Conservation (phyloP, 2,329 filamentous ascomycete genomes). For the Elsinoe fawcettii region DNA sequence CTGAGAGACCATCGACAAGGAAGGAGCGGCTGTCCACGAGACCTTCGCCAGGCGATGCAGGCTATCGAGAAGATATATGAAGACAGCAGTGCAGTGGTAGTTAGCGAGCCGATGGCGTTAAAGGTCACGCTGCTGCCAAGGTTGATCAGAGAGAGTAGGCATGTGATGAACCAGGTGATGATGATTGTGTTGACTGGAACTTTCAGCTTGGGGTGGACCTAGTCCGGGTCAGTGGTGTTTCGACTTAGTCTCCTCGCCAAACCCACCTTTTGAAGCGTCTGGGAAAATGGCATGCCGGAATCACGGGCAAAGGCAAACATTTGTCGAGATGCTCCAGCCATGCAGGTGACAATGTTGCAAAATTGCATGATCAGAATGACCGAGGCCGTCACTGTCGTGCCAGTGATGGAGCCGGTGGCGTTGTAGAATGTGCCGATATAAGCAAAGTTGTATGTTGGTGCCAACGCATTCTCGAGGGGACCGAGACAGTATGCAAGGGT, state of each 20-base stretch:
- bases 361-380: constrained; percentile 29
- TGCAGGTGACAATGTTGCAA: constrained; percentile 28
- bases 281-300: constrained; percentile 27
- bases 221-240: not conserved
- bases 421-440: constrained; percentile 32
- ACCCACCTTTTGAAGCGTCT: constrained; percentile 19
- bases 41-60: not conserved
- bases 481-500: constrained; percentile 32
- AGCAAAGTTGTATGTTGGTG: constrained; percentile 24
- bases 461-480: constrained; percentile 25
- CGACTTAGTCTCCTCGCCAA: not conserved
- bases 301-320: constrained; percentile 36
- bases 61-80: not conserved
- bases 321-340: constrained; percentile 34
- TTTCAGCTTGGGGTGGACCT: constrained; percentile 16
- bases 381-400: constrained; percentile 28
- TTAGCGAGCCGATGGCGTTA: constrained; percentile 16
- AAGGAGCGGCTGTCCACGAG: not conserved
- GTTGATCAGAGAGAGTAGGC: constrained; percentile 22
- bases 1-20: constrained; percentile 15
- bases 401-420: constrained; percentile 27
- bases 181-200: constrained; percentile 18
- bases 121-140: constrained; percentile 19
- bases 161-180: constrained; percentile 16
- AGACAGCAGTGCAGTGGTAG: not conserved